These are phyloP conservation scores for Cunninghamia lanceolata DNA, from an alignment of 75 land plant genomes.

Conservation along the genomic window DNA sequence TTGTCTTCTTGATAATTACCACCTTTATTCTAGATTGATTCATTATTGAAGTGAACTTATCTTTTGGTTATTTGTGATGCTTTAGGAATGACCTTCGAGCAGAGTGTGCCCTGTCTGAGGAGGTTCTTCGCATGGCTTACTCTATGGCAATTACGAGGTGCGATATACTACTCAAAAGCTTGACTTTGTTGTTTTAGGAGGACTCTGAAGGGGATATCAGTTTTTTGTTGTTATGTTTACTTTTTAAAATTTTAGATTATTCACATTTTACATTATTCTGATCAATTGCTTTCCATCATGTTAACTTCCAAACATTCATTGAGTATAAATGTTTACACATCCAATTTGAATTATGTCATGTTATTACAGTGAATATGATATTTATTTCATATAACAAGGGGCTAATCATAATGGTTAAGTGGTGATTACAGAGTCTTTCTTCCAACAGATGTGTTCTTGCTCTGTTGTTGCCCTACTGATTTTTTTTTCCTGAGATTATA, in stretches of 20 bases:
- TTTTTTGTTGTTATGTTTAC: background rate
- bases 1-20: background rate
- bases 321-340: too few species aligned
- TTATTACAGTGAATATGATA: background rate
- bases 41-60: slow-evolving; percentile 1
- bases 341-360: background rate
- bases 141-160: slow-evolving; percentile 88
- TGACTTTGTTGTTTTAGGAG: background rate
- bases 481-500: too few species aligned
- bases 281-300: background rate
- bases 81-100: slow-evolving; percentile 16
- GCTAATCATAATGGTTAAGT: background rate
- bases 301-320: background rate
- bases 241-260: background rate
- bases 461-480: too few species aligned
- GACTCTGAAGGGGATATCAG: background rate
- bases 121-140: slow-evolving; percentile 80
- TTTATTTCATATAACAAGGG: background rate
- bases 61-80: background rate
- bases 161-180: background rate
- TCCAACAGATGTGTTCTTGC: background rate
- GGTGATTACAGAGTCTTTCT: background rate
- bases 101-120: slow-evolving; percentile 41
- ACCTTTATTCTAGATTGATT: background rate
- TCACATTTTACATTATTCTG: background rate